These are phyloP conservation scores for Cladorrhinum sp. DNA, from an alignment of 2,329 filamentous ascomycete genomes.

Conservation along the genomic window DNA sequence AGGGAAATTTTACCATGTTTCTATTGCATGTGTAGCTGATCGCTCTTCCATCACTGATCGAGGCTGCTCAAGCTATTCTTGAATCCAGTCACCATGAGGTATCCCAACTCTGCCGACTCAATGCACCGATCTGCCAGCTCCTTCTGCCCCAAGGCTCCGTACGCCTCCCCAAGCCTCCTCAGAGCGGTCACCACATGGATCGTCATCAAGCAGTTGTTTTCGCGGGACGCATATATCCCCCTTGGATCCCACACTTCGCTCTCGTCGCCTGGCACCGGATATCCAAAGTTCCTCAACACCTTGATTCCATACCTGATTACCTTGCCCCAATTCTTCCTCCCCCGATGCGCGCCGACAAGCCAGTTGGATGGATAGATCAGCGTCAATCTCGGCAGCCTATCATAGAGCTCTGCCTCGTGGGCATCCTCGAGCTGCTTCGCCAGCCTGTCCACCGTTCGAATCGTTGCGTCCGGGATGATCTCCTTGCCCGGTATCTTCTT, in stretches of 20 bases:
- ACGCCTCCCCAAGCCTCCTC: conserved; percentile 31
- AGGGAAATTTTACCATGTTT: too few relatives aligned
- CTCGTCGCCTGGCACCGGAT: conserved; percentile 25
- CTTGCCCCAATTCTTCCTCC: conserved; percentile 34
- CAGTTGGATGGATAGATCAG: conserved; percentile 38
- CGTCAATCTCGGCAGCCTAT: conserved; percentile 31
- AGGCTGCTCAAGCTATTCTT: conserved; percentile 29
- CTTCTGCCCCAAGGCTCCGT: conserved; percentile 29
- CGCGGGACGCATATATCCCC: conserved; percentile 26
- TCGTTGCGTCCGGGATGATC: conserved; percentile 31
- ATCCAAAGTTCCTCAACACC: conserved; percentile 37
- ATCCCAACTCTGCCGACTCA: conserved; percentile 32
- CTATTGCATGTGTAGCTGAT: too few relatives aligned
- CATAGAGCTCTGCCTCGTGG: conserved; percentile 34
- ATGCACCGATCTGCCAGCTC: conserved; percentile 29
- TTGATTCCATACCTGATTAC: conserved; percentile 31
- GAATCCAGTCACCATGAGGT: conserved; percentile 34
- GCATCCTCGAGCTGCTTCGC: conserved; percentile 31
- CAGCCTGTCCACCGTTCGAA: conserved; percentile 34
- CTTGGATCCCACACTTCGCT: conserved; percentile 24
- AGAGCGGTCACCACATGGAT: conserved; percentile 36
- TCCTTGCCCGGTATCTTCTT: conserved; percentile 24
- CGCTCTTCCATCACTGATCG: conserved; percentile 33
- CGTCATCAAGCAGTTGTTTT: conserved; percentile 30
- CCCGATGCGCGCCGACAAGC: conserved; percentile 34